phyloP scores from a whole-genome alignment of 1,139 yeast genomes.

The Saccharomyces hybrid region DNA sequence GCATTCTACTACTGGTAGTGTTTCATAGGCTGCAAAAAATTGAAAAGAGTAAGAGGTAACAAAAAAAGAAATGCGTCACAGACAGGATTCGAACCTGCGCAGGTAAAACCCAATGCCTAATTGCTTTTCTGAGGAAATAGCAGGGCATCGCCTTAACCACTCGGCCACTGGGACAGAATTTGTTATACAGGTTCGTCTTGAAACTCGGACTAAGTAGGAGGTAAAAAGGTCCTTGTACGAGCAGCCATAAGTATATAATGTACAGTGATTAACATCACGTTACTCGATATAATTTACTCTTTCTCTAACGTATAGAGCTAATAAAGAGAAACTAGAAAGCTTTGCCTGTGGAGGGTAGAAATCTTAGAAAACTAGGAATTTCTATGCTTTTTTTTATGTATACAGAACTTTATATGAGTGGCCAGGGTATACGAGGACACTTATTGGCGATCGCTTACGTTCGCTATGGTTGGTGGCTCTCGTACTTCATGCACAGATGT shows the following conservation, averaged over 20 bases:
- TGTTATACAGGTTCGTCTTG: neutral
- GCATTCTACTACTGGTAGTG: neutral
- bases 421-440: neutral
- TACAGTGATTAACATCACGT: neutral
- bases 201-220: neutral
- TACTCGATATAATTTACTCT: neutral
- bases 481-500: neutral
- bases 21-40: neutral
- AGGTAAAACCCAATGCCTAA: conserved; percentile 50
- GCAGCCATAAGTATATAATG: neutral
- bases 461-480: neutral
- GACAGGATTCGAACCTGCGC: conserved; percentile 63
- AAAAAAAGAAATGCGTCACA: conserved; percentile 39
- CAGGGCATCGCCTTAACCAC: conserved; percentile 88
- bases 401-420: neutral
- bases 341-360: neutral
- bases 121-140: conserved; percentile 37
- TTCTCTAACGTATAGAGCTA: neutral
- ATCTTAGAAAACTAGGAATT: neutral
- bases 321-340: neutral
- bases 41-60: neutral
- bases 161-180: conserved; percentile 61
- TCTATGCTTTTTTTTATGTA: neutral
- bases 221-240: neutral
- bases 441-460: neutral